Evolutionary conservation across 1,284 basidiomycete species (phyloP).

Genomic region (Ceratobasidium sp.): DNA sequence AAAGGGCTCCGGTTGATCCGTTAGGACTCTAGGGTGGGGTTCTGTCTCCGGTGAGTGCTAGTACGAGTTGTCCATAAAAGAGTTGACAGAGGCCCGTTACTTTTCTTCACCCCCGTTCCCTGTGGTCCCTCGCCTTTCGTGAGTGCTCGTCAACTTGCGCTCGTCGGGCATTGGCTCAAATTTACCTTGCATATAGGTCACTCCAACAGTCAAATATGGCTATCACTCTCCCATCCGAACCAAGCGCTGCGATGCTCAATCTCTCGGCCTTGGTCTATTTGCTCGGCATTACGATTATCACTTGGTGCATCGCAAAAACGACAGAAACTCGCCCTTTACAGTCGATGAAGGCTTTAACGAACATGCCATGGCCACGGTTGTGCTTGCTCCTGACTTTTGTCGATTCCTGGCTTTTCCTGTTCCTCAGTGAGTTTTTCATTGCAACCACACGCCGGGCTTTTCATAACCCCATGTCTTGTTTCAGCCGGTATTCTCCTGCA

Average conservation of each 20-base stretch:
- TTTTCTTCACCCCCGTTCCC: constrained; percentile 6
- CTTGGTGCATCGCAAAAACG: constrained; percentile 9
- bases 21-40: not conserved
- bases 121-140: constrained; percentile 8
- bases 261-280: constrained; percentile 41
- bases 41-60: not conserved
- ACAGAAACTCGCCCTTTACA: constrained; percentile 4
- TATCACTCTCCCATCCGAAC: constrained; percentile 23
- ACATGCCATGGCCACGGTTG: constrained; percentile 40
- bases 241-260: constrained; percentile 37
- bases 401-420: constrained; percentile 38
- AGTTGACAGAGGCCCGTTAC: not conserved
- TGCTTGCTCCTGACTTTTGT: constrained; percentile 25
- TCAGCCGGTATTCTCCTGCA: constrained; percentile 33
- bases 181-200: not conserved
- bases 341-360: not conserved
- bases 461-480: not conserved
- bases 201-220: constrained; percentile 8
- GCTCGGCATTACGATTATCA: constrained; percentile 25
- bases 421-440: constrained; percentile 21
- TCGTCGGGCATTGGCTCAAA: not conserved
- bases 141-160: not conserved
- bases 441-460: too few relatives aligned
- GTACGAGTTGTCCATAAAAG: not conserved
- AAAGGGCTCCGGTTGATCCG: not conserved